Evolutionary conservation across 2,329 filamentous ascomycete genomes (phyloP).

Genomic region (Cordyceps pruinosa): DNA sequence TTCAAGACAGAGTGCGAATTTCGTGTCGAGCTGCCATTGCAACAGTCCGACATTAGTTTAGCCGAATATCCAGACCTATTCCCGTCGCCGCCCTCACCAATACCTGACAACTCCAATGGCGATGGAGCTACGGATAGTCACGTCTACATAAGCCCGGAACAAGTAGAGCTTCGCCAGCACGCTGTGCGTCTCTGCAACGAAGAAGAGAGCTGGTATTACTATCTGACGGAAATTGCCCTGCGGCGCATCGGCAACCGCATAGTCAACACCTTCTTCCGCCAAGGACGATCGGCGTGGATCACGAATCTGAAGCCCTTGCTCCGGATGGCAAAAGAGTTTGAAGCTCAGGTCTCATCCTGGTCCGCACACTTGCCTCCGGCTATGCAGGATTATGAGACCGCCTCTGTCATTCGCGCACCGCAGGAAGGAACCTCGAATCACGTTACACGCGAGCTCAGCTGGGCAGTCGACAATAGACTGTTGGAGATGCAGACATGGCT

Average conservation of each 20-base stretch:
- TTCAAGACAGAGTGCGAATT: slow-evolving; percentile 38
- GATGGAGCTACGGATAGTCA: not conserved
- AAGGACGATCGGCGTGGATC: slow-evolving; percentile 16
- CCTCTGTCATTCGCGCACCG: slow-evolving; percentile 14
- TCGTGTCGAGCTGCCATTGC: slow-evolving; percentile 31
- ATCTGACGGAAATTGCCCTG: slow-evolving; percentile 35
- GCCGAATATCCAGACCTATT: slow-evolving; percentile 28
- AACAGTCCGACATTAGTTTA: slow-evolving; percentile 28
- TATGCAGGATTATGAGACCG: slow-evolving; percentile 17
- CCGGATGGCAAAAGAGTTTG: slow-evolving; percentile 19
- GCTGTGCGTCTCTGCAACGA: slow-evolving; percentile 20
- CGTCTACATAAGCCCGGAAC: slow-evolving; percentile 8
- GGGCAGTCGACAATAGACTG: slow-evolving; percentile 19
- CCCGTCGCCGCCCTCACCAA: slow-evolving; percentile 21
- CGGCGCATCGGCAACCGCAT: slow-evolving; percentile 35
- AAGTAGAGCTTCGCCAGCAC: slow-evolving; percentile 16
- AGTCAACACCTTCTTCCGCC: slow-evolving; percentile 23
- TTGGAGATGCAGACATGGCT: slow-evolving; percentile 21
- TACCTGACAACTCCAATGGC: slow-evolving; percentile 1
- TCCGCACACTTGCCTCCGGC: slow-evolving; percentile 16
- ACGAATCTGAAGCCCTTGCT: slow-evolving; percentile 15
- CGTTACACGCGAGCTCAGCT: slow-evolving; percentile 18
- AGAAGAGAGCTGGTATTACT: slow-evolving; percentile 37
- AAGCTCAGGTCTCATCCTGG: slow-evolving; percentile 20
- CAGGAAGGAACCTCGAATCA: slow-evolving; percentile 14